Base-by-base conservation (phyloP, 306 rosid genomes). In the Quercus parvula region DNA sequence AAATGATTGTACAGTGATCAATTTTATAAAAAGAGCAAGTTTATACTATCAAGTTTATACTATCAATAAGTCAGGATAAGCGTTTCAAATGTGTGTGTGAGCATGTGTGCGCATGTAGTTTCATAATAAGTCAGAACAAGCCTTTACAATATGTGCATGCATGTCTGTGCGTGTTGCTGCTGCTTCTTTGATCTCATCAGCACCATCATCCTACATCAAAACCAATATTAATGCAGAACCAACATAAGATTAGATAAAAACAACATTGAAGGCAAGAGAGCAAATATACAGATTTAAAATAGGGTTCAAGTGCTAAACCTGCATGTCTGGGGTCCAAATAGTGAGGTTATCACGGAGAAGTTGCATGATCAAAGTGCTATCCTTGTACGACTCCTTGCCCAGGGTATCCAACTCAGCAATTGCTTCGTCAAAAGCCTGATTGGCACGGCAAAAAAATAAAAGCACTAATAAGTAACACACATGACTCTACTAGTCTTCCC, bases 321-420 rank as follows among this genome's bases (percentile, higher is more conserved):
- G 98, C 99, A 96, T 93, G 85, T 96, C 99, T 13, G 97, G 93
- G 77, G 98, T 96, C 98, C 99, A 96, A 13, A 96, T 96, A 59
- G 99, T 93, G 83, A 96, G 97, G 87, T 96, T 96, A 71, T 96
- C 99, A 70, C 99, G 99, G 49, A 96, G 99, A 78, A 96, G 93
- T 82, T 96, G 98, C 98, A 96, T 96, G 87, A 96, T 96, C 97
- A 96, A 88, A 80, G 99, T 96, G 91, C 98, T 96, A 67, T 96
- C 98, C 90, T 96, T 96, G 91, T 96, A 96, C 0, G 98, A 93
- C 75, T 96, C 99, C 87, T 93, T 98, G 49, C 98, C 99, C 67
- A 96, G 84, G 56, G 98, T 93, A 81, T 96, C 99, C 91, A 93
- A 91, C 85, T 93, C 98, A 57, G 98, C 99, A 70, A 96, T 96